A percentile compares a stretch with the other conserved stretches of the same genome.
Conservation (phyloP, 192 early-diverging fungal genomes). For the Linnemannia exigua region DNA sequence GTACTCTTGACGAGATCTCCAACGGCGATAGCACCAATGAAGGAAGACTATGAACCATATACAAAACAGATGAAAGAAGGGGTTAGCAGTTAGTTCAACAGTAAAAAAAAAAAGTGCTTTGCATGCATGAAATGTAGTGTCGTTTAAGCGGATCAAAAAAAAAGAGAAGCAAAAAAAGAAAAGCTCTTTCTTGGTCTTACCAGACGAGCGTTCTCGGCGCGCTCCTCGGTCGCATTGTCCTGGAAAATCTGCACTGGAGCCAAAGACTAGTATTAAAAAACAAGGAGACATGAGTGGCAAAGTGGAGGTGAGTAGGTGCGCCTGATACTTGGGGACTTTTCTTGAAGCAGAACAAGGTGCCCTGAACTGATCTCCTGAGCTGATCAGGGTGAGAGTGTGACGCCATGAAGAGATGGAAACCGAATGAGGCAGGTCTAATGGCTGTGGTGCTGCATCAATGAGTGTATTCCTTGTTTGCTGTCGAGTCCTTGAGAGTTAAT, state of each 20-base stretch:
- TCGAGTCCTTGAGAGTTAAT: neutral
- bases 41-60: slow-evolving; percentile 74
- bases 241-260: slow-evolving; percentile 95
- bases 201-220: slow-evolving; percentile 98
- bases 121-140: neutral
- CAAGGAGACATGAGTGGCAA: neutral
- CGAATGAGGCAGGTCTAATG: neutral
- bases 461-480: too few relatives aligned
- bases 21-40: slow-evolving; percentile 99
- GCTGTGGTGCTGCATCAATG: neutral
- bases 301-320: neutral
- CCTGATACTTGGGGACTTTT: neutral
- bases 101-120: neutral
- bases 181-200: slow-evolving; percentile 60
- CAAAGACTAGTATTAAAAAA: slow-evolving; percentile 60
- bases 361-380: neutral
- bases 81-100: neutral
- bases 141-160: neutral
- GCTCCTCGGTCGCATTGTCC: slow-evolving; percentile 95
- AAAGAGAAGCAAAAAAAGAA: slow-evolving; percentile 13
- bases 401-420: neutral
- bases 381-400: neutral
- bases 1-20: slow-evolving; percentile 99
- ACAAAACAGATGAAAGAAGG: neutral
- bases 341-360: neutral